phyloP scores from a whole-genome alignment of 202 grass and related monocot genomes.

The Setaria italica region DNA sequence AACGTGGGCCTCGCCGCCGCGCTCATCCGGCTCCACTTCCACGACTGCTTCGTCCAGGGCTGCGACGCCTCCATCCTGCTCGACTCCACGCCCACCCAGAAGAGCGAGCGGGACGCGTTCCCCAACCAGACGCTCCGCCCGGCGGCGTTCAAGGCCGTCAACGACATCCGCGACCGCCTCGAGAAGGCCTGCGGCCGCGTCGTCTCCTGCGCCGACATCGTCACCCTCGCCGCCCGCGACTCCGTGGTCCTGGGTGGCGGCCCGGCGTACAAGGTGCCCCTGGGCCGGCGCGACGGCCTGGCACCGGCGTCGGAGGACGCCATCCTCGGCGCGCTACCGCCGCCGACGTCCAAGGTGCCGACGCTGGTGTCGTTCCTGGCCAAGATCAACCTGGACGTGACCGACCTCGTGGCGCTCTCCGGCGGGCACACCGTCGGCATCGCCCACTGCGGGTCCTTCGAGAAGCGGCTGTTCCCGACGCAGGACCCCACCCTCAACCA shows the following conservation, averaged over 20 bases:
- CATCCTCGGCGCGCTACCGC: not conserved
- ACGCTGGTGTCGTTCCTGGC: not conserved
- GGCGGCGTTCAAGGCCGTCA: conserved; percentile 61
- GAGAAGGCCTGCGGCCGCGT: conserved; percentile 39
- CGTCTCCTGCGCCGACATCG: conserved; percentile 77
- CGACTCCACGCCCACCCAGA: not conserved
- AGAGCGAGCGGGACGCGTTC: not conserved
- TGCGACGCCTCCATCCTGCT: conserved; percentile 67
- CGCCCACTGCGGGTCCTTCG: conserved; percentile 72
- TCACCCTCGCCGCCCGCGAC: conserved; percentile 50
- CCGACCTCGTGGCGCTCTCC: conserved; percentile 75
- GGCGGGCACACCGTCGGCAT: conserved; percentile 81
- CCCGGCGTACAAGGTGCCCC: conserved; percentile 36
- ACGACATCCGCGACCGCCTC: conserved; percentile 52
- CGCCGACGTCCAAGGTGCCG: conserved; percentile 42
- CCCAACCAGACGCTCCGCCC: conserved; percentile 64
- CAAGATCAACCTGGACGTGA: conserved; percentile 46
- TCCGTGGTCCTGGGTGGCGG: conserved; percentile 36
- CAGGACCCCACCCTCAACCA: conserved; percentile 55
- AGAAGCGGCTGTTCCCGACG: conserved; percentile 50
- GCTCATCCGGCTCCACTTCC: conserved; percentile 76
- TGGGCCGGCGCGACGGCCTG: conserved; percentile 13
- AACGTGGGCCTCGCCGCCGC: conserved; percentile 54
- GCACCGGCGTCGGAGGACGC: not conserved
- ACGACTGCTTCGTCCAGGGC: conserved; percentile 80